Base-by-base conservation (phyloP, 495 filamentous ascomycete genomes). In the Chaetomium fimeti region DNA sequence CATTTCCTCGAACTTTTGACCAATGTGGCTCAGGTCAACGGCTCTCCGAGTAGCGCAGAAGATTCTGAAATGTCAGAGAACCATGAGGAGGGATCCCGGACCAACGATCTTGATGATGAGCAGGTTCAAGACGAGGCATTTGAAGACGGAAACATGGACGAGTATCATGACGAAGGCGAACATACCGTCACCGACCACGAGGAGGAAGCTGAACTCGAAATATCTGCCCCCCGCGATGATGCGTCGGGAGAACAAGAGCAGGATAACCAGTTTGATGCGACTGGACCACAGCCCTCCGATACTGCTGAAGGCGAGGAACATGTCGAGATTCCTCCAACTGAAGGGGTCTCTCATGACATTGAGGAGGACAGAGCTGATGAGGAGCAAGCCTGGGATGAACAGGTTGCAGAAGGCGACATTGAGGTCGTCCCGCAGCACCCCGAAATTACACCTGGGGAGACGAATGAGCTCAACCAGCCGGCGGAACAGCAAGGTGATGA, bases 1-100 rank as follows among this genome's bases (percentile, higher is more conserved):
- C 72, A 65, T 32, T 75, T 73, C 25, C 49, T 68, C 24, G 65
- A 70, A 16, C 56, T 75, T 9, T 69, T 75, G 27, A 48, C 60
- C 15, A 57, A 69, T 13, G 66, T 62, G 1, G 66, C 65, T 24
- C 51, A 64, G 5, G 49, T 15, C n/a, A 63, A 63, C 2, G 57
- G 58, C 24, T 36, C 45, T 15, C 45, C 66, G n/a, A 43, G 55
- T 20, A 28, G 49, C 20, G 51, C 65, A 25, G 65, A 61, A 16
- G 53, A 63, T 55, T 57, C 40, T 13, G 64, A 66, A 24, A 47
- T 52, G 29, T 66, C 65, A 49, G 62, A 66, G 32, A 48, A 63
- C 15, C 12, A 38, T 16, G 66, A 69, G 1, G 62, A 62, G 5
- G 57, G 16, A 12, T 22, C 15, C 45, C 32, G n/a, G 13, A 59